Evolutionary conservation across 768 basidiomycete species (phyloP).

Genomic region (Termitomyces sp.): DNA sequence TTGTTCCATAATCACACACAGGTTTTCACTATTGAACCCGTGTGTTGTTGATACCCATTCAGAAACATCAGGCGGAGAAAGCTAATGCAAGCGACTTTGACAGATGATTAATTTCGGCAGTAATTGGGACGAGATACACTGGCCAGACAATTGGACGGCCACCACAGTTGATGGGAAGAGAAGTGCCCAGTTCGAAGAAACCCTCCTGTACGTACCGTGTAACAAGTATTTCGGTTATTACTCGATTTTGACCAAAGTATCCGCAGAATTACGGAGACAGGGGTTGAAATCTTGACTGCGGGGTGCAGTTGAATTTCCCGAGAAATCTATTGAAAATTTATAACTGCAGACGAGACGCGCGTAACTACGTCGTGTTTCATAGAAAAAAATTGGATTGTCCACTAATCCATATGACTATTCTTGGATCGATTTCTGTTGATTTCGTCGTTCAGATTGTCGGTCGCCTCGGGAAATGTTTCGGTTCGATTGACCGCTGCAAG

Average conservation of each 20-base stretch:
- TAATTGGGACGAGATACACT: slow-evolving; percentile 72
- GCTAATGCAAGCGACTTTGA: slow-evolving; percentile 9
- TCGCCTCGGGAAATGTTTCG: slow-evolving; percentile 60
- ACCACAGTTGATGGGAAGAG: slow-evolving; percentile 86
- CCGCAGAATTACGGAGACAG: slow-evolving; percentile 82
- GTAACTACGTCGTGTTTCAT: background rate
- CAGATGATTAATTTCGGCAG: slow-evolving; percentile 92
- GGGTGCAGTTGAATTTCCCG: background rate
- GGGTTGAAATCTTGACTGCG: slow-evolving; percentile 83
- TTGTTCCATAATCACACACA: slow-evolving; percentile 20
- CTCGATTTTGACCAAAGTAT: background rate
- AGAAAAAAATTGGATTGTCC: background rate
- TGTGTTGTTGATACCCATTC: slow-evolving; percentile 23
- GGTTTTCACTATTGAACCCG: slow-evolving; percentile 79
- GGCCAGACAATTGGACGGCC: slow-evolving; percentile 97
- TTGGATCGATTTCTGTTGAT: slow-evolving; percentile 32
- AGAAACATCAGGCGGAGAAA: background rate
- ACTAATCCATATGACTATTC: slow-evolving; percentile 15
- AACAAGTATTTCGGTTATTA: background rate
- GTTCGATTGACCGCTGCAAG: slow-evolving; percentile 54
- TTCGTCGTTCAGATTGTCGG: slow-evolving; percentile 64
- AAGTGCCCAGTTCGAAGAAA: slow-evolving; percentile 98
- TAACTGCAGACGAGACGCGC: background rate
- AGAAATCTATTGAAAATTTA: background rate
- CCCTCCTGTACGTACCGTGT: slow-evolving; percentile 68